Evolutionary conservation across 768 basidiomycete species (phyloP).

Genomic region (Mycena galericulata): DNA sequence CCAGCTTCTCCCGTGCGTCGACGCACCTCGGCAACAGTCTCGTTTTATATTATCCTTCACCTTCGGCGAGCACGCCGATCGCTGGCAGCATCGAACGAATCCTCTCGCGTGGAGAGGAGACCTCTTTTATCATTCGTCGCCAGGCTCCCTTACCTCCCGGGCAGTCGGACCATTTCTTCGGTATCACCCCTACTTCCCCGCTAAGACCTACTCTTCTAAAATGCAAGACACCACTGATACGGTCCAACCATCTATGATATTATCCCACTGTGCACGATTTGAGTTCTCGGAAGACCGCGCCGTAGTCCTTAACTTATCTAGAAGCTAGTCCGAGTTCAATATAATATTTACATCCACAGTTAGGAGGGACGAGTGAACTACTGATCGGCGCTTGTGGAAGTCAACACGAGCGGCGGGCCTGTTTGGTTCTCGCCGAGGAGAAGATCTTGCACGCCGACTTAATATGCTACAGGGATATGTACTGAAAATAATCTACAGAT

Average conservation of each 20-base stretch:
- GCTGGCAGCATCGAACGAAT: conserved; percentile 29
- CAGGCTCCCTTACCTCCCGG: conserved; percentile 22
- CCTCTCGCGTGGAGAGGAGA: conserved; percentile 8
- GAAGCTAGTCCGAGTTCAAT: conserved; percentile 16
- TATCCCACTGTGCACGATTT: conserved; percentile 29
- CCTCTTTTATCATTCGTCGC: conserved; percentile 18
- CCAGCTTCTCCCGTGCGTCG: conserved; percentile 28
- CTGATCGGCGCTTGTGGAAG: too few relatives aligned
- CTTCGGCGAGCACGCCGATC: conserved; percentile 19
- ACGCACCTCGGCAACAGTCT: conserved; percentile 32
- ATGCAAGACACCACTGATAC: conserved; percentile 24
- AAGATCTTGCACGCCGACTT: too few relatives aligned
- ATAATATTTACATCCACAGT: conserved; percentile 3
- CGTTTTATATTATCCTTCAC: conserved; percentile 29
- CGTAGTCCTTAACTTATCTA: conserved; percentile 29
- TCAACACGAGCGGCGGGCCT: too few relatives aligned
- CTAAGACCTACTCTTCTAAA: conserved; percentile 28
- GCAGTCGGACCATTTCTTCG: conserved; percentile 24
- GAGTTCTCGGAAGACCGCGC: conserved; percentile 26
- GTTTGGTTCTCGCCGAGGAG: too few relatives aligned
- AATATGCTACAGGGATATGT: too few relatives aligned
- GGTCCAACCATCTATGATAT: conserved; percentile 14
- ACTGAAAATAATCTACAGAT: conserved; percentile 15
- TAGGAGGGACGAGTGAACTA: background rate
- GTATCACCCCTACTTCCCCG: conserved; percentile 31